A percentile compares a stretch with the other conserved stretches of the same genome.
phyloP scores from a whole-genome alignment of 1,139 yeast species.

The Scheffersomyces segobiensis region DNA sequence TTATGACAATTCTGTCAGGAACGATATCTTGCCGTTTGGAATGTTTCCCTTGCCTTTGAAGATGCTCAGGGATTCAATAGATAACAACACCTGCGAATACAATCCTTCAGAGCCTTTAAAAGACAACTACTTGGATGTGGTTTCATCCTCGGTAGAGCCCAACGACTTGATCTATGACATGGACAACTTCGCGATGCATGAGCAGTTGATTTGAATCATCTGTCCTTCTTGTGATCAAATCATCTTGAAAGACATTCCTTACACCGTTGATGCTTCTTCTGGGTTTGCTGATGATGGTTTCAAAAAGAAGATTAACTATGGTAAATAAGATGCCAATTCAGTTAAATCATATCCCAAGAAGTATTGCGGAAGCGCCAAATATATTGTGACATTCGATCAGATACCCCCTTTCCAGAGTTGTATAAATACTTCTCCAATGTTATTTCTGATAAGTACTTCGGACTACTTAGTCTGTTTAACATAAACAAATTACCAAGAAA shows the following conservation, averaged over 20 bases:
- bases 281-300: slow-evolving; percentile 27
- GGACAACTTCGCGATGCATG: slow-evolving; percentile 3
- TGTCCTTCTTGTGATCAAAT: slow-evolving; percentile 21
- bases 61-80: slow-evolving; percentile 19
- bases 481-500: slow-evolving; percentile 6
- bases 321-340: slow-evolving; percentile 7
- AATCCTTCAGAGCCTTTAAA: slow-evolving; percentile 9
- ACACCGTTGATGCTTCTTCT: slow-evolving; percentile 11
- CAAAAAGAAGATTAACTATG: slow-evolving; percentile 1
- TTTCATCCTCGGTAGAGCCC: slow-evolving; percentile 1
- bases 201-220: slow-evolving; percentile 7
- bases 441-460: slow-evolving; percentile 3
- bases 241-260: slow-evolving; percentile 12
- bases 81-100: slow-evolving; percentile 20
- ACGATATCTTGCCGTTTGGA: slow-evolving; percentile 21
- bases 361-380: slow-evolving; percentile 22
- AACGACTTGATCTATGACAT: slow-evolving; percentile 3
- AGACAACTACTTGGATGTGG: slow-evolving; percentile 5
- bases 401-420: slow-evolving; percentile 13
- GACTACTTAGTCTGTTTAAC: slow-evolving; percentile 3
- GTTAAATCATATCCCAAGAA: slow-evolving; percentile 15
- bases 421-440: slow-evolving; percentile 12
- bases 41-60: slow-evolving; percentile 28
- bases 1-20: slow-evolving; percentile 29
- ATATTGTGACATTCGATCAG: slow-evolving; percentile 17